Base-by-base conservation (phyloP, 768 basidiomycete genomes). In the Pleurotus giganteus region DNA sequence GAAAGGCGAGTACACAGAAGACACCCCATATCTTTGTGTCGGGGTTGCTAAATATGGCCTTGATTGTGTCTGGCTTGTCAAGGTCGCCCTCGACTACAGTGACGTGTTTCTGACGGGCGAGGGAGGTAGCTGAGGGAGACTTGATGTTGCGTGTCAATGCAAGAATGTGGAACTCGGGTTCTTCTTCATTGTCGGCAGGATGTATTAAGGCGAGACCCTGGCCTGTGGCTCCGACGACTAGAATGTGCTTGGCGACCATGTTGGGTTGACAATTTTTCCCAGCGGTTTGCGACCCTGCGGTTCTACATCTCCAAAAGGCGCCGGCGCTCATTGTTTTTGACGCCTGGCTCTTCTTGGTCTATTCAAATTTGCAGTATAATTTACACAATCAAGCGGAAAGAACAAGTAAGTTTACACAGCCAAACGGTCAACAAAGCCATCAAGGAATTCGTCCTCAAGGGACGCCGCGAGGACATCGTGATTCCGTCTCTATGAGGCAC, bases 171-270 rank as follows among this genome's bases (percentile, higher is more conserved):
- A 73, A 74, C 1, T 32, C 29, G 45, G 55, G n/a, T 52, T 23
- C 29, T 53, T 47, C 19, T 21, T 54, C 31, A 34, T 58, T 42
- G 13, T 21, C n/a, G 32, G 56, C 54, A 13, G 60, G 58, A 42
- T 46, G 59, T 43, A 74, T 68, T 21, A 74, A 47, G 2, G 73
- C 66, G 26, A 54, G 49, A 12, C 73, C 73, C 65, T 74, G 73
- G 12, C 73, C 73, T 11, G 73, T 74, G 8, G 73, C 71, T 1
- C 73, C 73, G 17, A 63, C 61, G 36, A 74, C 68, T 5, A 74
- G 65, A 19, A 74, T 65, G n/a, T 41, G 15, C 32, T 34, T 34
- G 32, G 32, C n/a, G n/a, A n/a, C n/a, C n/a, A n/a, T n/a, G n/a
- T n/a, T n/a, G n/a, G n/a, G n/a, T n/a, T n/a, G n/a, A n/a, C n/a